Percentiles rank a stretch among this genome's conserved stretches.
These are phyloP conservation scores for Arthrobotrys sphaeroides DNA, from an alignment of 2,329 filamentous ascomycete genomes.

Conservation along the genomic window DNA sequence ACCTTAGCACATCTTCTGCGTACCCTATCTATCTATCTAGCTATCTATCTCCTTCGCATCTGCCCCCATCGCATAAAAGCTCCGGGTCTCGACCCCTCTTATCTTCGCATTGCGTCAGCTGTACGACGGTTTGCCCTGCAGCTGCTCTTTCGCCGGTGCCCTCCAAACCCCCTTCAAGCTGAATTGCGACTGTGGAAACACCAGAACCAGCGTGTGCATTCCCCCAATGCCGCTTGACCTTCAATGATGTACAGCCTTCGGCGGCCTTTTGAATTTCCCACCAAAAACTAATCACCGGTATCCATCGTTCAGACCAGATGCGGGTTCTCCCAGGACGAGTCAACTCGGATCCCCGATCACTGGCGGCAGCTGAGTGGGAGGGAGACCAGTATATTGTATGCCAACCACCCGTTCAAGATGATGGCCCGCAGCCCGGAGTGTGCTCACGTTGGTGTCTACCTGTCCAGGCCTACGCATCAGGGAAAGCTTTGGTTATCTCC, in stretches of 20 bases:
- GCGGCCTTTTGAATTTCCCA: not conserved
- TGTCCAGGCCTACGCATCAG: conserved; percentile 82
- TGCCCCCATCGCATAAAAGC: not conserved
- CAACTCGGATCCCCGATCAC: conserved; percentile 64
- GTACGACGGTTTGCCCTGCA: not conserved
- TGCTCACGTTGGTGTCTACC: not conserved
- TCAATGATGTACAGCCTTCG: conserved; percentile 18
- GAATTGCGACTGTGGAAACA: not conserved
- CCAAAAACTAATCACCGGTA: conserved; percentile 16
- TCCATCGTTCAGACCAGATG: conserved; percentile 24
- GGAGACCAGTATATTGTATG: conserved; percentile 57
- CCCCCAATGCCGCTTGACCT: conserved; percentile 17
- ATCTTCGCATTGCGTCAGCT: conserved; percentile 21
- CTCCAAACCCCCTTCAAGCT: not conserved
- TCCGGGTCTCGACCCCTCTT: conserved; percentile 2
- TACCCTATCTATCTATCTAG: not conserved
- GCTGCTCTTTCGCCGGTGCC: not conserved
- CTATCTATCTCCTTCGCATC: not conserved
- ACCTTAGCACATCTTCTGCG: not conserved
- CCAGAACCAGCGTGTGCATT: conserved; percentile 11
- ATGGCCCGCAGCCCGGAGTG: not conserved
- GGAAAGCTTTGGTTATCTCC: conserved; percentile 85
- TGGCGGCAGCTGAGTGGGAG: conserved; percentile 65
- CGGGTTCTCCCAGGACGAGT: conserved; percentile 64
- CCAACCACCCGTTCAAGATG: not conserved